Evolutionary conservation across 148 eudicot species (phyloP), one percentile per base, ranked within the genome.

Genomic region (Persicaria maculosa): DNA sequence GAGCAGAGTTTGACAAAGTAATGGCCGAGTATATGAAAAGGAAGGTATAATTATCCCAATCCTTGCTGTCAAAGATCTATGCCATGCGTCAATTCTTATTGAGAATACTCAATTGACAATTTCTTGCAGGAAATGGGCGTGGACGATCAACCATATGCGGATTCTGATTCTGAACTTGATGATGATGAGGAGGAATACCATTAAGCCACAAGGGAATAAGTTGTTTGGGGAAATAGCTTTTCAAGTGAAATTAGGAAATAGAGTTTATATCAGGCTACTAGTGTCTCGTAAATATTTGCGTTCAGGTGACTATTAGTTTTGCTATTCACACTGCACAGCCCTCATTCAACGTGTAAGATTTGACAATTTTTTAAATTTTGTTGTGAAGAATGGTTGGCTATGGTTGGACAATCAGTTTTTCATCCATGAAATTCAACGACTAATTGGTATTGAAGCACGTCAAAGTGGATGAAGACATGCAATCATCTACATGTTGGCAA

Each of bases 1-100:
- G 98, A 22, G 93, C 88, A 12, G 90, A 82, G 74, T 94, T 91
- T 78, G 97, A 94, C 69, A 85, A 40, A 62, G 91, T 91, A 8
- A 85, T 83, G 79, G 82, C 85, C 48, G 91, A 86, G 40, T 91
- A 86, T 79, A 84, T 74, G 58, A 94, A 64, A 75, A 87, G 81
- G 83, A 88, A 86, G 96, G 98, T 90, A 78, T 64, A 71, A 0
- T 12, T 44, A 7, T 65, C 17, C 43, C 44, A 31, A 31, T 62
- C n/a, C n/a, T 36, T 62, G 44, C 68, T 62, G 44, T 62, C 15
- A 62, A 10, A 65, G 9, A 5, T 5, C 46, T 36, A 2, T 40
- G 14, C 15, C 15, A 31, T 31, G 40, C 3, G 40, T 31, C 40
- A 31, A 31, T 14, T 64, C 11, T 65, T 65, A 17, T 43, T 14